Conservation (phyloP, 2,329 filamentous ascomycete genomes). For the Macrophomina pseudophaseolina region DNA sequence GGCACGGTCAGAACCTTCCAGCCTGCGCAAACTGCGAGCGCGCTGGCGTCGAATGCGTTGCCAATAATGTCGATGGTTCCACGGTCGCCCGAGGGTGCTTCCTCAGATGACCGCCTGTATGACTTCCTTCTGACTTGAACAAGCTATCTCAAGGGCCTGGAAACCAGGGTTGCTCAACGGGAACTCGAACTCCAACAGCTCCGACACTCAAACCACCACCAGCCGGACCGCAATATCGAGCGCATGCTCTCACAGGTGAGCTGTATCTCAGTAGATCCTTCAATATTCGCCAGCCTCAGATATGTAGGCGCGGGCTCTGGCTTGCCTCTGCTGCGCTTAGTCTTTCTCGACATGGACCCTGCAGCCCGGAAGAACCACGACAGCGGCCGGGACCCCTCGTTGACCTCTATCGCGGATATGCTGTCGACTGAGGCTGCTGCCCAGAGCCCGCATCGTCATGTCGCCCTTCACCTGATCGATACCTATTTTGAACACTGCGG, state of each 20-base stretch:
- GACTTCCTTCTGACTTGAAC: not conserved
- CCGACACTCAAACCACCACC: not conserved
- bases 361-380: not conserved
- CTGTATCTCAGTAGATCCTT: constrained; percentile 1
- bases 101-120: not conserved
- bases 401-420: not conserved
- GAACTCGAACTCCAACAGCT: not conserved
- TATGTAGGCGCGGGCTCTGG: not conserved
- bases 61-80: not conserved
- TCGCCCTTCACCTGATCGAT: not conserved
- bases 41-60: not conserved
- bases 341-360: not conserved
- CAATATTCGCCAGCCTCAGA: not conserved
- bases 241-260: not conserved
- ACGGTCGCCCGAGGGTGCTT: constrained; percentile 4
- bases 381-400: not conserved
- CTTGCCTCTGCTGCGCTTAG: not conserved
- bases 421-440: not conserved
- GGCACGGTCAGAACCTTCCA: not conserved
- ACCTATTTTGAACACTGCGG: constrained; percentile 4
- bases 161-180: not conserved
- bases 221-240: not conserved
- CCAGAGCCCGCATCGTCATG: not conserved
- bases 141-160: constrained; percentile 16
- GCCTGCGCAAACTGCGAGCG: constrained; percentile 8